phyloP scores from a whole-genome alignment of 2,329 filamentous ascomycete genomes.

The Boeremia lycopersici region DNA sequence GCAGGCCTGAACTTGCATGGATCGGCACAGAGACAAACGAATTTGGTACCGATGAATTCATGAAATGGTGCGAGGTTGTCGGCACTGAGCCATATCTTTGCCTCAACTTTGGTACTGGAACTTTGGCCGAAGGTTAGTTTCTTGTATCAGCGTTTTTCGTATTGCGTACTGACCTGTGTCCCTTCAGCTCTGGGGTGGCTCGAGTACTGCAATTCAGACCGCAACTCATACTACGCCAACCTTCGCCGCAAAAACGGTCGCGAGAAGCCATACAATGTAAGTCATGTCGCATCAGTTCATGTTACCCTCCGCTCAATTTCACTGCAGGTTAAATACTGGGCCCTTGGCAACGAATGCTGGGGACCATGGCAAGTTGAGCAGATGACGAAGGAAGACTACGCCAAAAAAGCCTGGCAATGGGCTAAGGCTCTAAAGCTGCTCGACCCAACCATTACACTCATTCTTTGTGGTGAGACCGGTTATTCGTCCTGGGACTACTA shows the following conservation, averaged over 20 bases:
- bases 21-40: constrained; percentile 75
- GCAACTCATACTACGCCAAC: constrained; percentile 81
- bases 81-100: constrained; percentile 79
- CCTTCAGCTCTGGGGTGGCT: constrained; percentile 71
- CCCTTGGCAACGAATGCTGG: constrained; percentile 76
- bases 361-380: constrained; percentile 72
- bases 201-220: constrained; percentile 83
- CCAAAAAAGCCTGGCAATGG: constrained; percentile 72
- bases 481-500: constrained; percentile 74
- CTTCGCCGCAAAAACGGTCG: constrained; percentile 76
- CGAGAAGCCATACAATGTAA: constrained; percentile 73
- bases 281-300: background rate
- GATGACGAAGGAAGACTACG: constrained; percentile 72
- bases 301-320: constrained; percentile 2
- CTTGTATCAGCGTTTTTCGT: background rate
- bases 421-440: constrained; percentile 74
- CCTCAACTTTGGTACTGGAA: constrained; percentile 79
- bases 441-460: constrained; percentile 71
- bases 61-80: constrained; percentile 77
- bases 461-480: constrained; percentile 76
- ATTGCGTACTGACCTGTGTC: constrained; percentile 34
- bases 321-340: constrained; percentile 75
- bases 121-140: constrained; percentile 58
- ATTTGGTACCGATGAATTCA: constrained; percentile 86
- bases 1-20: constrained; percentile 78